Evolutionary conservation across 805 yeast species (phyloP), one percentile per base, ranked within the genome.

Genomic region (Priceomyces castillae): DNA sequence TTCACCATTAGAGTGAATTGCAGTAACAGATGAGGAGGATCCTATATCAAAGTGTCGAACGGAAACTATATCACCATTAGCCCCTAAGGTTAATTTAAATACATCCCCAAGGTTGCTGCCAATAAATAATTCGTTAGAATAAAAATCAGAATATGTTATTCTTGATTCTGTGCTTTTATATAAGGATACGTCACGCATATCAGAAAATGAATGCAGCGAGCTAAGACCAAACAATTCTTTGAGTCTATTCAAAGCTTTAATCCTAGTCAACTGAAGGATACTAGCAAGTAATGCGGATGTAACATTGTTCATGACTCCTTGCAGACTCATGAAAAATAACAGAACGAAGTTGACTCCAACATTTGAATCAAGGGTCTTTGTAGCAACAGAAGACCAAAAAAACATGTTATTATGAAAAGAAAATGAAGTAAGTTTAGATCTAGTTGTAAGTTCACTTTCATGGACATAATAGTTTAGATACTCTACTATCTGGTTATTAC

Each of bases 21-120:
- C 16, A 11, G n/a, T 12, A 19, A 34, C 9, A 7, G 6, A 12
- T 15, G 9, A 16, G 10, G 11, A 4, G 18, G 18, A 12, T 9
- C 22, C 20, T 14, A 14, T 16, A 7, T 14, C 23, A 22, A 28
- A 30, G 28, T 28, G 23, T 2, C 4, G 3, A n/a, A 41, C 34
- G 4, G 17, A 17, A 15, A 7, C 19, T 10, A 41, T n/a, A 11
- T 17, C 16, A 22, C 34, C 34, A 33, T 31, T 31, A 15, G 14
- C 11, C 4, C 28, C 34, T 10, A 41, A 7, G 9, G 25, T 30
- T 3, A 41, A 20, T 16, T 20, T 16, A 25, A 41, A 39, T 20
- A 37, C 33, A 12, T 35, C 40, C 5, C 48, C 48, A 10, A n/a
- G 16, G 16, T 35, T 39, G 15, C 39, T 46, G 28, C 46, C 45